These are phyloP conservation scores for Pseudomassariella vexata DNA, from an alignment of 2,329 filamentous ascomycete genomes.

Conservation along the genomic window DNA sequence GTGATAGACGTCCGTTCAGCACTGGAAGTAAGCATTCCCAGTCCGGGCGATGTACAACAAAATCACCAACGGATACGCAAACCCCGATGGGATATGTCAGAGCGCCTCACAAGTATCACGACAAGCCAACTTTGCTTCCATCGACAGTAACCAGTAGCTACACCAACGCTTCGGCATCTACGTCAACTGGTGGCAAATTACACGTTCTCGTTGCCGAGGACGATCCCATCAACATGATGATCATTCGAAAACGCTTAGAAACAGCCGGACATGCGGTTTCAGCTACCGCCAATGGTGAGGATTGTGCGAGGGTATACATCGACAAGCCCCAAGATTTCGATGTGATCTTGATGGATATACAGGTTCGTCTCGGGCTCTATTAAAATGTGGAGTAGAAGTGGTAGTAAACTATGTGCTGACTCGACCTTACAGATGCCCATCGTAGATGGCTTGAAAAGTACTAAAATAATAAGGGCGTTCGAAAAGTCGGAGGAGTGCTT, in stretches of 20 bases:
- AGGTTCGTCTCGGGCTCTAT: constrained; percentile 50
- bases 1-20: background rate
- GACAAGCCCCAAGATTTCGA: constrained; percentile 62
- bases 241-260: constrained; percentile 73
- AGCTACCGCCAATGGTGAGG: constrained; percentile 76
- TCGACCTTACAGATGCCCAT: constrained; percentile 87
- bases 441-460: constrained; percentile 74
- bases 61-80: constrained; percentile 32
- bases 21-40: constrained; percentile 17
- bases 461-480: constrained; percentile 73
- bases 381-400: too few relatives aligned
- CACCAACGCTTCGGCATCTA: background rate
- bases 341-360: constrained; percentile 87
- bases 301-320: constrained; percentile 67
- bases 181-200: constrained; percentile 39
- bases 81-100: constrained; percentile 41
- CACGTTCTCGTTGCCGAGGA: constrained; percentile 78
- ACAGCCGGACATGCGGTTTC: constrained; percentile 66
- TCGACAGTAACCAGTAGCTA: too few relatives aligned
- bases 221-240: constrained; percentile 78
- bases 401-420: too few relatives aligned
- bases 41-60: too few relatives aligned
- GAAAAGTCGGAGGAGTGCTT: constrained; percentile 48
- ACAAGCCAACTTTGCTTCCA: constrained; percentile 23
- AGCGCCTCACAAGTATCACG: constrained; percentile 39